Evolutionary conservation across 495 filamentous ascomycete species (phyloP).

Genomic region (Aeminium ludgeri): DNA sequence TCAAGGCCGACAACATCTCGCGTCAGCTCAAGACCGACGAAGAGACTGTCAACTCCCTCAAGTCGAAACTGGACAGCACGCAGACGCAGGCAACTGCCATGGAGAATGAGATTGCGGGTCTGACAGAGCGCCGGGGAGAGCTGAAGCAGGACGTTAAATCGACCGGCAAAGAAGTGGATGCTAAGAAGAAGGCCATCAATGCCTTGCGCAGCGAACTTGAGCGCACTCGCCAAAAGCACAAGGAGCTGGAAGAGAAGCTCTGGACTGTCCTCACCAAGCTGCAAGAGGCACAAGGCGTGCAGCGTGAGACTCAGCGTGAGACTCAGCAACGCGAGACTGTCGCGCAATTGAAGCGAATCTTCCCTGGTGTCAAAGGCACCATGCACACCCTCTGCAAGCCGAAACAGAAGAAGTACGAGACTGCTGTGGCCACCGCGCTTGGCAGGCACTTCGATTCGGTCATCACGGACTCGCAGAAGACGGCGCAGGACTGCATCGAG

Average conservation of each 20-base stretch:
- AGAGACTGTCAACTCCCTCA: constrained; percentile 69
- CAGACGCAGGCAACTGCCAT: constrained; percentile 58
- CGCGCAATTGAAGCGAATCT: constrained; percentile 72
- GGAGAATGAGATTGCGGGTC: constrained; percentile 49
- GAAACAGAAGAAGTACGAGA: constrained; percentile 88
- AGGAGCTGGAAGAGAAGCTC: constrained; percentile 82
- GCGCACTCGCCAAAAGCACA: constrained; percentile 57
- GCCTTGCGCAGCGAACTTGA: constrained; percentile 69
- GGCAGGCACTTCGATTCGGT: constrained; percentile 88
- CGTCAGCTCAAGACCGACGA: constrained; percentile 81
- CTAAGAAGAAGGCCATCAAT: constrained; percentile 83
- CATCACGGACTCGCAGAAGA: constrained; percentile 92
- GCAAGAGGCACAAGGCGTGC: constrained; percentile 63
- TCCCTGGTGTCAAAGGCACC: constrained; percentile 77
- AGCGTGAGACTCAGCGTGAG: constrained; percentile 70
- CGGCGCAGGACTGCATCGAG: constrained; percentile 81
- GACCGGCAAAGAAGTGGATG: constrained; percentile 57
- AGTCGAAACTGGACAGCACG: constrained; percentile 64
- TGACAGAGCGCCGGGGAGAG: constrained; percentile 47
- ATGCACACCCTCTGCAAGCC: constrained; percentile 87
- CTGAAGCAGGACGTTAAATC: constrained; percentile 45
- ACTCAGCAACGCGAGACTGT: constrained; percentile 59
- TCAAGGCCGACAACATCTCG: constrained; percentile 63
- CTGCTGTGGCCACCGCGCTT: constrained; percentile 80
- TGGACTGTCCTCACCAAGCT: constrained; percentile 63